These are phyloP conservation scores for Salix caprea DNA, from an alignment of 345 rosid genomes.

Conservation along the genomic window DNA sequence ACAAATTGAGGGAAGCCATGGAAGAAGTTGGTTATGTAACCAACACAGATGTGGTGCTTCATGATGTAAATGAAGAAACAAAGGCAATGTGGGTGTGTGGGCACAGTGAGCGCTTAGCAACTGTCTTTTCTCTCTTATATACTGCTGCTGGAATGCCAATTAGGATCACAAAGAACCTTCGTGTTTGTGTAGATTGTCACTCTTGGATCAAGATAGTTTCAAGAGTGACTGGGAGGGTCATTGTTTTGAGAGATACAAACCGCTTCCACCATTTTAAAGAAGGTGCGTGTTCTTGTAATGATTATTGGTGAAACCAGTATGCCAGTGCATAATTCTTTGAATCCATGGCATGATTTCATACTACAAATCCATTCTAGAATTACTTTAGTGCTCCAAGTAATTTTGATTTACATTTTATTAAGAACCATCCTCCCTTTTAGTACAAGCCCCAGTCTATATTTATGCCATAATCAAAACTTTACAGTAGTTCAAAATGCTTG, in stretches of 20 bases:
- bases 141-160: constrained; percentile 25
- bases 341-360: no score
- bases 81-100: constrained; percentile 21
- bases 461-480: no score
- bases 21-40: constrained; percentile 30
- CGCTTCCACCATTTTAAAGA: constrained; percentile 41
- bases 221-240: constrained; percentile 23
- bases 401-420: no score
- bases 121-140: constrained; percentile 28
- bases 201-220: constrained; percentile 31
- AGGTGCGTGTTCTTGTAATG: constrained; percentile 35
- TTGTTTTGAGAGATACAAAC: constrained; percentile 30
- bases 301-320: constrained; percentile 11
- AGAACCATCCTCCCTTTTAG: no score
- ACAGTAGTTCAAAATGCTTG: no score
- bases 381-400: no score
- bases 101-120: constrained; percentile 33
- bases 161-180: constrained; percentile 36
- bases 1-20: constrained; percentile 23
- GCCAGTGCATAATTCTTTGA: background rate
- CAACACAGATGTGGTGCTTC: constrained; percentile 29
- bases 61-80: constrained; percentile 36
- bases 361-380: no score
- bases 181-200: constrained; percentile 38
- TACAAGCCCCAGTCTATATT: no score